Conservation (phyloP, 176 grass and related monocot genomes). For the Puya raimondii region DNA sequence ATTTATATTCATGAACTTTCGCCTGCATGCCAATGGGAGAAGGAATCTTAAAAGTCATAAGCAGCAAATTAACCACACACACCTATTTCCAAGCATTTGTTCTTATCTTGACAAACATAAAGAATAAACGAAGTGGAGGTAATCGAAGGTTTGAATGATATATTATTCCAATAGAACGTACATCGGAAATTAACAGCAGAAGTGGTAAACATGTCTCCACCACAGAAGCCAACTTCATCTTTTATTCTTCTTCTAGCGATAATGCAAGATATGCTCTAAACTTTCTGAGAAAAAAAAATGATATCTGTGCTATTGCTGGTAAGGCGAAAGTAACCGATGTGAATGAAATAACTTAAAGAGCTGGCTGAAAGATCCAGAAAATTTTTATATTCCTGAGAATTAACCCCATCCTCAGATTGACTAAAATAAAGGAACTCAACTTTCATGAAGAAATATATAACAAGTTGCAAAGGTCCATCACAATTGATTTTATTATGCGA, state of each 20-base stretch:
- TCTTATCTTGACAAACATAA: constrained; percentile 3
- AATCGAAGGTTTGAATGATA: constrained; percentile 2
- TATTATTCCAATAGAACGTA: background rate
- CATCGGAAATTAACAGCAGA: background rate
- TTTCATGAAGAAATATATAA: background rate
- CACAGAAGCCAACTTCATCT: background rate
- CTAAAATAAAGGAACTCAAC: background rate
- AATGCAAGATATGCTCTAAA: constrained; percentile 5
- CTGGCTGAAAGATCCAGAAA: background rate
- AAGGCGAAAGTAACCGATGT: background rate
- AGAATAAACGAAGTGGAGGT: background rate
- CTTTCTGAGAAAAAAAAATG: background rate
- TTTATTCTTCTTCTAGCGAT: background rate
- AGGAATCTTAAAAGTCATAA: background rate
- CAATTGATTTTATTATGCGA: background rate
- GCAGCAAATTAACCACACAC: background rate
- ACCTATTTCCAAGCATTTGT: background rate
- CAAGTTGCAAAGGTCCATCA: background rate
- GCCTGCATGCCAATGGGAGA: too few species aligned
- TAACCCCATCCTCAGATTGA: background rate
- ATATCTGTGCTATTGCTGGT: background rate
- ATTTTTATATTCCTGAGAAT: background rate
- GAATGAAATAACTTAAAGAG: background rate
- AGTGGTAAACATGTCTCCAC: background rate
- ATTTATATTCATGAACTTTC: too few species aligned